Conservation (phyloP, 2,329 filamentous ascomycete genomes). For the Cadophora malorum region DNA sequence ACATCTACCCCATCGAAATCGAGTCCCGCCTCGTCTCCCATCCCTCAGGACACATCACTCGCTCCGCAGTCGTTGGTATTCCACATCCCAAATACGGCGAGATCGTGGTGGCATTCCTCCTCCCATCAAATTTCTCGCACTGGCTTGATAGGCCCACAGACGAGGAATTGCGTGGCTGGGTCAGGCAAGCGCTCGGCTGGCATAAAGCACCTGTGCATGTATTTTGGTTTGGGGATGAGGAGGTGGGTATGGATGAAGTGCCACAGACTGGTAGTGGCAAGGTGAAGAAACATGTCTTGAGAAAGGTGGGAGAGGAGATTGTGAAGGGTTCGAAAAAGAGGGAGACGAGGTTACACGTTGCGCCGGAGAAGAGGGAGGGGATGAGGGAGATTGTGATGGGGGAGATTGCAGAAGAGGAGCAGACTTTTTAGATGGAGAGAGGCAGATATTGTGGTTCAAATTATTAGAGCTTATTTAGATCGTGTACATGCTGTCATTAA, state of each 20-base stretch:
- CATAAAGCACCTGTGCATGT: constrained; percentile 75
- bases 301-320: constrained; percentile 34
- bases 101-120: constrained; percentile 71
- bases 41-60: constrained; percentile 52
- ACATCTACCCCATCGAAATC: constrained; percentile 70
- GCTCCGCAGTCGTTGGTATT: constrained; percentile 68
- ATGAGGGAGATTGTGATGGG: constrained; percentile 5
- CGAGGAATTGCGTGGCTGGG: constrained; percentile 67
- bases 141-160: constrained; percentile 69
- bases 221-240: constrained; percentile 75
- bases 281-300: constrained; percentile 62
- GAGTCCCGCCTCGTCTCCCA: constrained; percentile 70
- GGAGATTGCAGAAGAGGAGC: constrained; percentile 6
- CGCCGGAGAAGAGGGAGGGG: neutral
- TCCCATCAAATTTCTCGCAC: constrained; percentile 66
- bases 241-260: constrained; percentile 56
- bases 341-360: neutral
- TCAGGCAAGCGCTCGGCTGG: constrained; percentile 63
- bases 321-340: constrained; percentile 24
- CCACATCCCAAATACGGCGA: constrained; percentile 71
- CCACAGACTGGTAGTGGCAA: constrained; percentile 77
- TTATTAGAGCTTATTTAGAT: neutral
- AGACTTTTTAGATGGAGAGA: neutral
- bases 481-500: neutral
- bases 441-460: neutral